Percentiles rank a stretch among this genome's conserved stretches.
phyloP scores from a whole-genome alignment of 2,329 filamentous ascomycete species.

The Apiospora malaysiana region DNA sequence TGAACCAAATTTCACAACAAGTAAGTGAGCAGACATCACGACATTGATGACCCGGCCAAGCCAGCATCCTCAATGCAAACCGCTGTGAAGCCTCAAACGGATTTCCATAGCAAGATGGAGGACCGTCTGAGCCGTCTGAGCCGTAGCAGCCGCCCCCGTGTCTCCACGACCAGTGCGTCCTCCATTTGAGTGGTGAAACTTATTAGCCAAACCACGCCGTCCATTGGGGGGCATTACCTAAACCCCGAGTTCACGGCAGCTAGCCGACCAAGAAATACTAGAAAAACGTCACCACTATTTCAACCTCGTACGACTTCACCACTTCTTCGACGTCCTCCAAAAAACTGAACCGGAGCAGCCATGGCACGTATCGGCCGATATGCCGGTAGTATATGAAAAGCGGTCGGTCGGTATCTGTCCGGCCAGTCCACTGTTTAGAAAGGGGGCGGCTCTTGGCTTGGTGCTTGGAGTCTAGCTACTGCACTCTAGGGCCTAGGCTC shows the following conservation, averaged over 20 bases:
- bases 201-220: neutral
- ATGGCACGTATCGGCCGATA: neutral
- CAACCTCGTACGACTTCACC: slow-evolving; percentile 5
- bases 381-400: neutral
- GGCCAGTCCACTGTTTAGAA: neutral
- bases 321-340: no score
- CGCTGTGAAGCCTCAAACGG: neutral
- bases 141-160: neutral
- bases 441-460: neutral
- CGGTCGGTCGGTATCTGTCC: neutral
- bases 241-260: neutral
- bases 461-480: neutral
- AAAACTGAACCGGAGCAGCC: neutral
- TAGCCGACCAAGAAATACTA: neutral
- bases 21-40: neutral
- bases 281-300: neutral
- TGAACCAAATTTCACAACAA: neutral
- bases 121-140: neutral
- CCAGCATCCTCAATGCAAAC: neutral
- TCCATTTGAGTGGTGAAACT: neutral
- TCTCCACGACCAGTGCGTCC: neutral
- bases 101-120: neutral
- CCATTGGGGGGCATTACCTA: neutral
- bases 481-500: no score
- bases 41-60: slow-evolving; percentile 1